Evolutionary conservation across 2,329 filamentous ascomycete genomes (phyloP), one percentile per base, ranked within the genome.

Genomic region (Botrytis aclada): DNA sequence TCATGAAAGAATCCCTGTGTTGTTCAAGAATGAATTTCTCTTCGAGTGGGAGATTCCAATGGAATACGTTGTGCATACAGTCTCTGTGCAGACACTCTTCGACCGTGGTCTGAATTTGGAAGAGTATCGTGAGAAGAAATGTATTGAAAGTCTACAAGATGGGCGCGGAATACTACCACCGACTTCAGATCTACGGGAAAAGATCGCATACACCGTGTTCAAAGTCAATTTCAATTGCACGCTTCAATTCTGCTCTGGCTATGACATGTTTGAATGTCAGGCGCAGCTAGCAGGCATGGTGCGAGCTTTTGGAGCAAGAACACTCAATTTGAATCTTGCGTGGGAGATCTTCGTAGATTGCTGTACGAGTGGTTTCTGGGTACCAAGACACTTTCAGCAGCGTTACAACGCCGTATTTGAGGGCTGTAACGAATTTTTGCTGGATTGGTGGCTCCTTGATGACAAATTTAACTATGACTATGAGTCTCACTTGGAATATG

Each of bases 171-270:
- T 47, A 47, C 43, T 47, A 25, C 45, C 45, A 25, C 0, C 3
- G 1, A 47, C 45, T 25, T 25, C 22, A 12, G 2, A 2, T 25
- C 45, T 47, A 25, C 45, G 45, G 45, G 2, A 5, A 0, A 25
- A 25, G 4, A 47, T 47, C 9, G 45, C 22, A 47, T 12, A 25
- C 9, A 5, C 45, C 4, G 9, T 47, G 45, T 47, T 9, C 6
- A 4, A 47, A 9, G 0, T 10, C 45, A 25, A 2, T 10, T 10
- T 25, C 22, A 8, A 0, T 47, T 8, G 3, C 8, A 47, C 22
- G 0, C 20, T 1, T 10, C 45, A 47, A 0, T 1, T 47, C 45
- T 47, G 1, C 22, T 0, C 5, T 47, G 12, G 45, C 45, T 4
- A 47, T 5, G 10, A 12, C 5, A 0, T 2, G 10, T 47, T 47